phyloP scores from a whole-genome alignment of 2,329 filamentous ascomycete genomes.

The Fusarium decemcellulare region DNA sequence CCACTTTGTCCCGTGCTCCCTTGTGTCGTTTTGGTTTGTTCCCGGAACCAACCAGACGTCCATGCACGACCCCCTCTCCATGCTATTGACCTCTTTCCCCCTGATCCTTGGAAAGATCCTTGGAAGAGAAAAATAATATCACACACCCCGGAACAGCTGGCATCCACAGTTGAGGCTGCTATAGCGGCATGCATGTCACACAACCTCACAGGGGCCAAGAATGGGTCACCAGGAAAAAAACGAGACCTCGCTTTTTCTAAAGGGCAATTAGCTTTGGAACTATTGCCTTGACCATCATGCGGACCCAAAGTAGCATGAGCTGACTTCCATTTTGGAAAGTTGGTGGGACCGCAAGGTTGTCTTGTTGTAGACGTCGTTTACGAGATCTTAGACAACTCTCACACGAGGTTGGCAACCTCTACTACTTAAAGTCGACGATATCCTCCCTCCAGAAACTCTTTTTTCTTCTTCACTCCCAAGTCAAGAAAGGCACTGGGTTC shows the following conservation, averaged over 20 bases:
- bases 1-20: slow-evolving; percentile 11
- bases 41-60: slow-evolving; percentile 10
- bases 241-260: neutral
- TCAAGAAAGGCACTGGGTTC: slow-evolving; percentile 35
- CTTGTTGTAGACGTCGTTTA: neutral
- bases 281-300: slow-evolving; percentile 27
- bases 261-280: slow-evolving; percentile 34
- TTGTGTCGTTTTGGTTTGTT: slow-evolving; percentile 18
- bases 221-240: slow-evolving; percentile 5
- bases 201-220: neutral
- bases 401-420: neutral
- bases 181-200: slow-evolving; percentile 34
- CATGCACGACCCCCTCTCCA: neutral
- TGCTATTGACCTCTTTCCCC: neutral
- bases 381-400: slow-evolving; percentile 19
- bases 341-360: neutral
- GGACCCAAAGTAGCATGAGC: slow-evolving; percentile 37
- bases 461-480: slow-evolving; percentile 30
- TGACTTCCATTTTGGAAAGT: slow-evolving; percentile 34
- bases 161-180: slow-evolving; percentile 41
- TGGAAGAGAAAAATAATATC: slow-evolving; percentile 14
- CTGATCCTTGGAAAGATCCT: slow-evolving; percentile 12
- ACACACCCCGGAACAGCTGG: slow-evolving; percentile 29
- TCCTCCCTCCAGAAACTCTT: slow-evolving; percentile 9
- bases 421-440: slow-evolving; percentile 34